A percentile compares a stretch with the other conserved stretches of the same genome.
Evolutionary conservation across 345 rosid species (phyloP).

Genomic region (Erodium maritimum): DNA sequence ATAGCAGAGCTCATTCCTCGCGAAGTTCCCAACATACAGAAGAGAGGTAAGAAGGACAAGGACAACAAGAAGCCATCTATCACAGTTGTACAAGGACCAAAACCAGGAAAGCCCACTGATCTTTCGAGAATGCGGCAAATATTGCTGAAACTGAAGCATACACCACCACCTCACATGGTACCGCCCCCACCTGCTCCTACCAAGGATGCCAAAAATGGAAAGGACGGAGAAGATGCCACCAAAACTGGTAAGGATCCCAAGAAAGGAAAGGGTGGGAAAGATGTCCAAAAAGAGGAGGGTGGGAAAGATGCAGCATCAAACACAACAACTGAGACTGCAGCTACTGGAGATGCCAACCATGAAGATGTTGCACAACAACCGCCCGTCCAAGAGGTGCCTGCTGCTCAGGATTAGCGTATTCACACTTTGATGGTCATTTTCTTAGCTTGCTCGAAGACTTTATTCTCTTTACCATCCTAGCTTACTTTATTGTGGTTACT

Average conservation of each 20-base stretch:
- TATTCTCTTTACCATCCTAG: background rate
- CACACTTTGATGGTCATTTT: too few species aligned
- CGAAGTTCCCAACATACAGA: conserved; percentile 63
- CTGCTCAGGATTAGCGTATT: background rate
- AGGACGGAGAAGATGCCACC: conserved; percentile 16
- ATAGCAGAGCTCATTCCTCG: conserved; percentile 55
- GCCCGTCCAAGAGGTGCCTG: background rate
- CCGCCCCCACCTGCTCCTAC: conserved; percentile 54
- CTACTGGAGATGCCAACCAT: background rate
- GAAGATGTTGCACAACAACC: background rate
- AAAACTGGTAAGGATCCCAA: conserved; percentile 11
- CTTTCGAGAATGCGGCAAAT: conserved; percentile 62
- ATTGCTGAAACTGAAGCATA: conserved; percentile 50
- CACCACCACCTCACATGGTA: conserved; percentile 70
- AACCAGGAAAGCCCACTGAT: conserved; percentile 70
- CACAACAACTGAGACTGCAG: background rate
- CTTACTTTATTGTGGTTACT: too few species aligned
- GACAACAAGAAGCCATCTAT: conserved; percentile 49
- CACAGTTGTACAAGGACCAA: conserved; percentile 49
- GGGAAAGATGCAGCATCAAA: conserved; percentile 11
- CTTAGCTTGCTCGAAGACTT: background rate
- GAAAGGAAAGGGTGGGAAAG: background rate
- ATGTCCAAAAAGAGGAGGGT: conserved; percentile 4
- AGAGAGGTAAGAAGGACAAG: conserved; percentile 41
- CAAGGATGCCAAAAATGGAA: conserved; percentile 24